Base-by-base conservation (phyloP, 495 filamentous ascomycete genomes). In the Poronia punctata region DNA sequence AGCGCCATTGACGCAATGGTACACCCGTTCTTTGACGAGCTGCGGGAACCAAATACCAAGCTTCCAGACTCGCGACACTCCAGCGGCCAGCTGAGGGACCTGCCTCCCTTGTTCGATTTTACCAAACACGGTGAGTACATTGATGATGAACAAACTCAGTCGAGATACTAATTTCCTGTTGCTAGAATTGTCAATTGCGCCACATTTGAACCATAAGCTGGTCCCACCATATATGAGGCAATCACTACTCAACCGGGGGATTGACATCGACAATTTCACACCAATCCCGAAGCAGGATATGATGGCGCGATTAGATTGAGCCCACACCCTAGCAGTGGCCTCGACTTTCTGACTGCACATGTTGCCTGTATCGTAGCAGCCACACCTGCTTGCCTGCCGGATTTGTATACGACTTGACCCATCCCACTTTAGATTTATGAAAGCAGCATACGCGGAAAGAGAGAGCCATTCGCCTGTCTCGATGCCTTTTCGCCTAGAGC, bases 11-110 rank as follows among this genome's bases (percentile, higher is more conserved):
- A 98, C 51, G 92, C 92, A 9, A 95, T 98, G 88, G 86, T 90
- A 48, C 93, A 98, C 53, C 86, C 93, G 18, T 98, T 98, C 75
- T 98, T 98, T 53, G 92, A 98, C 57, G 93, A 98, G 64, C 75
- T 98, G 30, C 75, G 92, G 39, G 88, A 95, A 50, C 87, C 87
- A 5, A 77, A 66, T 53, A 96, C 89, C 30, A 82, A 78, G 53
- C 72, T 98, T 42, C 92, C 90, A 3, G 93, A 98, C 62, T 97
- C 92, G 14, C 86, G 92, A 49, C 88, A 95, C 64, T 74, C 82
- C 22, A 84, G 80, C 54, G 78, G 82, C 7, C 66, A 80, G 36
- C 52, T 77, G 37, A 83, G 79, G 62, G 90, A 96, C 46, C 67
- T 98, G 25, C 92, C 92, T 6, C 70, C 66, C 23, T 79, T 97